Evolutionary conservation across 2,329 filamentous ascomycete genomes (phyloP).

Genomic region (Hysterium pulicare): DNA sequence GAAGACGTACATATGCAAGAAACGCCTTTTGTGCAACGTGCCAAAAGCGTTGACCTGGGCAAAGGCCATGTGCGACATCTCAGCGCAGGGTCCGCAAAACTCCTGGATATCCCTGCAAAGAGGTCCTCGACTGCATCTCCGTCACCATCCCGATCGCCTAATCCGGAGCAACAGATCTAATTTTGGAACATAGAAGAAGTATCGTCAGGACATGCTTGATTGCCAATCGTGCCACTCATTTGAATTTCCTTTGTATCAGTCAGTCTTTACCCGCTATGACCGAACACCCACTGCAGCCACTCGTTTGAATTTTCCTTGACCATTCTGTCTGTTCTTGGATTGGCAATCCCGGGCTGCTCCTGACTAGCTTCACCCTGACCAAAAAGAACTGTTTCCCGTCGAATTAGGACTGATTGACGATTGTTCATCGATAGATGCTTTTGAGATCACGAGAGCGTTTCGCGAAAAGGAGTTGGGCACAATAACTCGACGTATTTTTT

Average conservation of each 20-base stretch:
- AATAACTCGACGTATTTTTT: neutral
- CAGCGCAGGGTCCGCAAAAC: constrained; percentile 72
- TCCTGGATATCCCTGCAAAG: constrained; percentile 62
- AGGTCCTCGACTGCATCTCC: constrained; percentile 20
- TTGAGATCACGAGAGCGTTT: too few species aligned
- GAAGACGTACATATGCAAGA: constrained; percentile 21
- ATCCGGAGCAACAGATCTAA: constrained; percentile 18
- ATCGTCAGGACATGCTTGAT: constrained; percentile 15
- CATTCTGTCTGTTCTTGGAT: constrained; percentile 4
- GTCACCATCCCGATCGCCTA: constrained; percentile 21
- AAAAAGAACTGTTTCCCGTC: neutral
- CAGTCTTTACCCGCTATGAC: constrained; percentile 26
- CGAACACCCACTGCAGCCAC: constrained; percentile 19
- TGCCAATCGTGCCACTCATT: constrained; percentile 35
- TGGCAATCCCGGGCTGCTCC: neutral
- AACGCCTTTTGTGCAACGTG: constrained; percentile 52
- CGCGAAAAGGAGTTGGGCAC: too few species aligned
- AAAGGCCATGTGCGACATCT: constrained; percentile 66
- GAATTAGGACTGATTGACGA: too few species aligned
- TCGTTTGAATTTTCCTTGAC: constrained; percentile 27
- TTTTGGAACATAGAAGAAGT: constrained; percentile 12
- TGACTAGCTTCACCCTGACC: neutral
- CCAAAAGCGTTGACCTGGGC: constrained; percentile 67
- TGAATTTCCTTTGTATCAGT: constrained; percentile 34
- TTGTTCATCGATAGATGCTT: neutral